Base-by-base conservation (phyloP, 2,329 filamentous ascomycete genomes). In the Fusarium brevicatenulatum region DNA sequence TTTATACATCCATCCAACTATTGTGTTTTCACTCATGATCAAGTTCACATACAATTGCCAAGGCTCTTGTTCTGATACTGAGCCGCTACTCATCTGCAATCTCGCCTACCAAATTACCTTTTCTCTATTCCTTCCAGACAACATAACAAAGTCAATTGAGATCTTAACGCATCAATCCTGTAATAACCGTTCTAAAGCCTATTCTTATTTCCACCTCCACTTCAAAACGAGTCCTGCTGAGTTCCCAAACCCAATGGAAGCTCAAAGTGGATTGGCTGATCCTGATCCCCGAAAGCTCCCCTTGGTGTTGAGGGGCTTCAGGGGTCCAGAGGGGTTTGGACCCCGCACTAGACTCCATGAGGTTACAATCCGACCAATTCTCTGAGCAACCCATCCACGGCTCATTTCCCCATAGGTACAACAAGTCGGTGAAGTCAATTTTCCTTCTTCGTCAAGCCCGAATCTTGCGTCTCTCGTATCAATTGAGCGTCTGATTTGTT, bases 401-500 rank as follows among this genome's bases (percentile, higher is more conserved):
- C 60, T 67, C 69, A 78, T 76, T 75, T 78, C 76, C 76, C 68
- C 67, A 77, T 59, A 50, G 47, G 21, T 50, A 70, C 68, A 74
- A 73, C 65, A 77, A 78, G 76, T 78, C 76, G 76, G 76, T 78
- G 75, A 71, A 70, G 66, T 77, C 57, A 54, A 37, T 42, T 71
- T 66, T 37, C 39, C 57, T 66, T 56, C 18, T 61, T 40, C 56
- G 36, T 50, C 46, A 21, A 54, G 37, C 28, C 28, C 40, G 23
- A 50, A 25, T 52, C 53, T 28, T 10, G 30, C 40, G 32, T 60
- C 25, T 36, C 25, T 39, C 13, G 32, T 66, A 28, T 52, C 59
- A 59, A 54, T 65, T 36, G 49, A 50, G 49, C 36, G 25, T 49
- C 53, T 66, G 19, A 18, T 56, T 65, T 42, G 21, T 34, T 64